Conservation (phyloP, 257 asterid genomes). For the Gentiana dahurica region DNA sequence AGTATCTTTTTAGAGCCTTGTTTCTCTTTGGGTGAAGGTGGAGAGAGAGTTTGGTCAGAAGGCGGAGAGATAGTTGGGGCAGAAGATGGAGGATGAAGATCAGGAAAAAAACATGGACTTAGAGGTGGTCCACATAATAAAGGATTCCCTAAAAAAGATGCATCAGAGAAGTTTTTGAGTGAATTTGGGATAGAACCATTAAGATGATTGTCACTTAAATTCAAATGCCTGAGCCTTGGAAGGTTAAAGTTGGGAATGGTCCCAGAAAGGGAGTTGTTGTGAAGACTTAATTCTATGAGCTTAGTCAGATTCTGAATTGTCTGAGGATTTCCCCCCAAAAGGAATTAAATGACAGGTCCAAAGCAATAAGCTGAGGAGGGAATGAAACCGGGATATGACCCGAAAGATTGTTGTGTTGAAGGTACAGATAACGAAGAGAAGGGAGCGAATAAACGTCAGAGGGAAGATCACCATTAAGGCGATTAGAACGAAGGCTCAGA, state of each 20-base stretch:
- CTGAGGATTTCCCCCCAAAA: constrained; percentile 24
- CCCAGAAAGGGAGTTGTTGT: constrained; percentile 64
- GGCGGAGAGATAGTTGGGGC: constrained; percentile 15
- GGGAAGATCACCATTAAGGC: constrained; percentile 31
- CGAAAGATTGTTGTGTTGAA: constrained; percentile 33
- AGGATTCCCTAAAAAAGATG: constrained; percentile 60
- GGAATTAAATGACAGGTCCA: constrained; percentile 36
- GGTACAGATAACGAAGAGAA: constrained; percentile 29
- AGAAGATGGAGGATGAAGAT: constrained; percentile 29
- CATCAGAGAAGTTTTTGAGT: constrained; percentile 38
- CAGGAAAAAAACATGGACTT: constrained; percentile 29
- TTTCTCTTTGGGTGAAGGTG: constrained; percentile 19
- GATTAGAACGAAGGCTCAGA: constrained; percentile 40
- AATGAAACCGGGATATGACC: constrained; percentile 29
- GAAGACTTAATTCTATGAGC: constrained; percentile 47
- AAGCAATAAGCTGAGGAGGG: constrained; percentile 17
- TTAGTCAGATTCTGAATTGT: constrained; percentile 36
- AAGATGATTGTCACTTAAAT: constrained; percentile 57
- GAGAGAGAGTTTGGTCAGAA: not conserved
- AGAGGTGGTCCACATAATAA: constrained; percentile 58
- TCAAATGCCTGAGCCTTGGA: constrained; percentile 37
- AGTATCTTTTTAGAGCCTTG: constrained; percentile 33
- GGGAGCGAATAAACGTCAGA: constrained; percentile 32
- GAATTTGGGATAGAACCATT: constrained; percentile 60
- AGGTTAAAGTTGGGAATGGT: constrained; percentile 40